These are phyloP conservation scores for Antarctomyces pellizariae DNA, from an alignment of 495 filamentous ascomycete genomes.

Conservation along the genomic window DNA sequence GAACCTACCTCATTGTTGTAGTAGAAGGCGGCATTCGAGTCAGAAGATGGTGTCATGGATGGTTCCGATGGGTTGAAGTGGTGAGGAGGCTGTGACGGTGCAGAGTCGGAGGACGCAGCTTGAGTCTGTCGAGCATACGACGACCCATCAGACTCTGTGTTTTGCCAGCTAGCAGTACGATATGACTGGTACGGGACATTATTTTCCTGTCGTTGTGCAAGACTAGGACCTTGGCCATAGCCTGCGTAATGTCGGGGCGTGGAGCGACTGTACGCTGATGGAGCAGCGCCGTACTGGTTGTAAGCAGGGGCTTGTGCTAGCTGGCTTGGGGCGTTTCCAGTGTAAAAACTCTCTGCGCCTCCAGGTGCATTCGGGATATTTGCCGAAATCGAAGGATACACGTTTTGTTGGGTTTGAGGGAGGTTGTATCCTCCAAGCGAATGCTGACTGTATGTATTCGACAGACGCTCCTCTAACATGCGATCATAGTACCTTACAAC, in stretches of 20 bases:
- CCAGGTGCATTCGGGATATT: slow-evolving; percentile 22
- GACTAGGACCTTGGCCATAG: slow-evolving; percentile 10
- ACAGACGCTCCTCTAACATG: slow-evolving; percentile 89
- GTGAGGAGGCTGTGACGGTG: slow-evolving; percentile 11
- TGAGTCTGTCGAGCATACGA: slow-evolving; percentile 14
- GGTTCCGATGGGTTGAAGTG: slow-evolving; percentile 13
- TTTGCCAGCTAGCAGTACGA: slow-evolving; percentile 9
- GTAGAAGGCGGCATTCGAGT: slow-evolving; percentile 25
- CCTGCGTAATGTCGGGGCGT: slow-evolving; percentile 12
- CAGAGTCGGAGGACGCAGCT: slow-evolving; percentile 9
- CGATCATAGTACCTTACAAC: slow-evolving; percentile 97
- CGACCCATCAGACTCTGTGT: slow-evolving; percentile 10
- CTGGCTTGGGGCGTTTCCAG: slow-evolving; percentile 33
- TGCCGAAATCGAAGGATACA: slow-evolving; percentile 43
- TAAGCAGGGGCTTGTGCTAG: too few relatives aligned
- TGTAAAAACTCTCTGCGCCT: slow-evolving; percentile 63
- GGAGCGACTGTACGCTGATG: slow-evolving; percentile 13
- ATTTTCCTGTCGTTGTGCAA: slow-evolving; percentile 10
- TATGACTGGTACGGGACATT: slow-evolving; percentile 7
- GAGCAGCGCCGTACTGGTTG: slow-evolving; percentile 22
- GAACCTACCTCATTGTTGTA: slow-evolving; percentile 16
- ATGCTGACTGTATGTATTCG: slow-evolving; percentile 76
- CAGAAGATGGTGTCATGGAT: slow-evolving; percentile 15
- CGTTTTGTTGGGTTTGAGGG: slow-evolving; percentile 24
- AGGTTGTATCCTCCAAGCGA: slow-evolving; percentile 29